Base-by-base conservation (phyloP, 768 basidiomycete genomes). In the Lactarius sanguifluus region DNA sequence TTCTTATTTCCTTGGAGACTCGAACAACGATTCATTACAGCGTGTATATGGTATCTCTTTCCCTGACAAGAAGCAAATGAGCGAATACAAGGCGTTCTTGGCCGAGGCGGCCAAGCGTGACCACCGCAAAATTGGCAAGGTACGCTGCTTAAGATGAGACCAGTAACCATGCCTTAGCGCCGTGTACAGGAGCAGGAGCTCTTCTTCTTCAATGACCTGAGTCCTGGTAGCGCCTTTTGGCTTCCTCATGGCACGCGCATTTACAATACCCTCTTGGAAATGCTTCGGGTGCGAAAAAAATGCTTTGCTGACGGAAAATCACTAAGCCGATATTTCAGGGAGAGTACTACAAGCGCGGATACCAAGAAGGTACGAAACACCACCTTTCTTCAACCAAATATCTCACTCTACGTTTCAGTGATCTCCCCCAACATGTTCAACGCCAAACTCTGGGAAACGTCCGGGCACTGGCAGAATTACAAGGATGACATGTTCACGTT, bases 401-500 rank as follows among this genome's bases (percentile, higher is more conserved):
- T 59, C 57, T 65, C 66, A 58, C 65, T 52, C 43, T n/a, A 34
- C 32, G 61, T 25, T 32, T 16, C 68, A 93, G 96, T 99, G 70
- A 97, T 97, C 71, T 94, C 97, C 6, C 97, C 97, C 12, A 98
- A 98, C 78, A 96, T 98, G 86, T 98, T 86, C 85, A 87, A 96
- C 82, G 83, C 86, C 66, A 96, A 98, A 76, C 84, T 99, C 20
- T 99, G 97, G 97, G 90, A 98, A 79, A 94, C 92, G 1, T 98
- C 96, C 0, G 97, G 97, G 2, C 97, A 98, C 76, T 97, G 92
- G 96, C 86, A 93, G 73, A 96, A 98, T 76, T 99, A 98, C 81
- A 88, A 91, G 76, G 96, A 98, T 62, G 95, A 94, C 78, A 99
- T 99, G 97, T 99, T 98, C 80, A 76, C 82, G 55, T 87, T 98